Percentiles rank a stretch among this genome's conserved stretches.
Evolutionary conservation across 345 rosid species (phyloP).

Genomic region (Raphanus raphanistrum): DNA sequence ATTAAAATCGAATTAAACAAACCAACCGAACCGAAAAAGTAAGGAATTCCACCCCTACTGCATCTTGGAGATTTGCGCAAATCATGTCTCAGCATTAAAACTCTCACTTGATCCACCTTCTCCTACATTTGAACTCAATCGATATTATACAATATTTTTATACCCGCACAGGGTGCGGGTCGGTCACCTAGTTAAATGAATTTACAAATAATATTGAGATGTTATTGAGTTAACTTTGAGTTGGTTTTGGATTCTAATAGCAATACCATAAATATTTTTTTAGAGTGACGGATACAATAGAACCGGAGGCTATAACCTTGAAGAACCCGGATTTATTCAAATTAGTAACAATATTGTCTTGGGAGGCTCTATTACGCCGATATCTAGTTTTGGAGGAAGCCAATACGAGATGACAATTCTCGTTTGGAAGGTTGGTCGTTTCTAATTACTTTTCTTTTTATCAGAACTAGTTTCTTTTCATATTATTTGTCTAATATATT

Average conservation of each 20-base stretch:
- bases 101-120: too few relatives aligned
- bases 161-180: too few relatives aligned
- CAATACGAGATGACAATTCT: neutral
- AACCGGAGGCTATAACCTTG: constrained; percentile 6
- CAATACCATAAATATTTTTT: neutral
- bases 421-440: neutral
- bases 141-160: too few relatives aligned
- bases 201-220: neutral
- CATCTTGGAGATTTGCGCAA: too few relatives aligned
- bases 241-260: neutral
- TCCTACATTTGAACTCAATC: too few relatives aligned
- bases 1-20: too few relatives aligned
- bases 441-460: neutral
- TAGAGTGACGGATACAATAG: neutral
- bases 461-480: neutral
- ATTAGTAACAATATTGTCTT: neutral
- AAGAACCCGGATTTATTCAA: neutral
- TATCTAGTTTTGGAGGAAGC: neutral
- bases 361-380: neutral
- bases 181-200: too few relatives aligned
- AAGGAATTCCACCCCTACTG: too few relatives aligned
- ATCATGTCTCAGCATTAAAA: too few relatives aligned
- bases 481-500: too few relatives aligned
- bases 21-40: too few relatives aligned
- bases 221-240: neutral